Evolutionary conservation across 306 rosid genomes (phyloP).

Genomic region (Canavalia ensiformis): DNA sequence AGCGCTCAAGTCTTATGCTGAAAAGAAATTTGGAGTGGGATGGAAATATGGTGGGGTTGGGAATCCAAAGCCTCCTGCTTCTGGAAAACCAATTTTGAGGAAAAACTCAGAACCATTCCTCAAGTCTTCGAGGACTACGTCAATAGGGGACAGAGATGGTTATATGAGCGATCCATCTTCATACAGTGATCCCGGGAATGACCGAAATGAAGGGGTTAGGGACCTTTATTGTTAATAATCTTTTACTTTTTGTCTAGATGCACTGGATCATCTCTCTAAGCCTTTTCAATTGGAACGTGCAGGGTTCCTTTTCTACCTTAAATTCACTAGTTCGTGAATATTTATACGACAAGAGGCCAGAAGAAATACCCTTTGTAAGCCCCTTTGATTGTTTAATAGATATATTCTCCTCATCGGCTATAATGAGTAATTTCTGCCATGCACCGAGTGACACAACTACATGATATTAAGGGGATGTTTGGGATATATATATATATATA

Average conservation of each 20-base stretch:
- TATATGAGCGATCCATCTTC: conserved; percentile 49
- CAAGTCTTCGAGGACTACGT: conserved; percentile 53
- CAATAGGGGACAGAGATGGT: conserved; percentile 65
- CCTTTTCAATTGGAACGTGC: conserved; percentile 45
- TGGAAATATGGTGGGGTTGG: conserved; percentile 68
- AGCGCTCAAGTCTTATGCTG: conserved; percentile 77
- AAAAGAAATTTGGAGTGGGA: conserved; percentile 77
- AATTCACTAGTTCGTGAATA: conserved; percentile 67
- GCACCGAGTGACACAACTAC: conserved; percentile 3
- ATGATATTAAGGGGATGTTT: not conserved
- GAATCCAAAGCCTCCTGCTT: conserved; percentile 59
- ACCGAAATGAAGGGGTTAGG: conserved; percentile 70
- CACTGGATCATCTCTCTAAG: conserved; percentile 9
- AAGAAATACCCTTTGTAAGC: conserved; percentile 88
- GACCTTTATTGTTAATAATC: conserved; percentile 41
- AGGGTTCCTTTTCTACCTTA: conserved; percentile 72
- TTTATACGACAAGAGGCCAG: conserved; percentile 73
- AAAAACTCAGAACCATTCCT: conserved; percentile 77
- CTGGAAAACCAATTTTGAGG: conserved; percentile 57
- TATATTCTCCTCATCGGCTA: not conserved
- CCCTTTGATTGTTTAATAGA: conserved; percentile 17
- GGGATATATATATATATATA: too few relatives aligned
- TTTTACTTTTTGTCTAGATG: conserved; percentile 11
- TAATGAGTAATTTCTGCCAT: not conserved
- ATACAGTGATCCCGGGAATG: conserved; percentile 46